Evolutionary conservation across 345 rosid species (phyloP), one percentile per base, ranked within the genome.

Genomic region (Populus tremula): DNA sequence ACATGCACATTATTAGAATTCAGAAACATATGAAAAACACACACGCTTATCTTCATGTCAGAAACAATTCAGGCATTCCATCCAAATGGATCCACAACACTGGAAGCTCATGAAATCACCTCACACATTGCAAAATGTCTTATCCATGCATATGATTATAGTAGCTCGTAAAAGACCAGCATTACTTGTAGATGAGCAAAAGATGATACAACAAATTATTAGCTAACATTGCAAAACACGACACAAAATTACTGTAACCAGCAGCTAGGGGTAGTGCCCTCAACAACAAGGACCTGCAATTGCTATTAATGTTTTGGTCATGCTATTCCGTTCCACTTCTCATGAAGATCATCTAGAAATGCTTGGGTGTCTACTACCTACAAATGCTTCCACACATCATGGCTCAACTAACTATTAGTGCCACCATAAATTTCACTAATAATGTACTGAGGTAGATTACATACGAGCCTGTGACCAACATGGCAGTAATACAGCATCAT

Each of bases 1-100:
- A 77, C 33, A 80, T 14, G 77, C 59, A 76, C 71, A 89, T 77
- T 75, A 78, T 83, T 76, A 69, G 63, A 79, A 39, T 29, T 62
- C 54, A 63, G 71, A 69, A 35, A 29, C 8, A 71, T 45, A 67
- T n/a, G 78, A 45, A 36, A 33, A 18, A 82, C 41, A 31, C 25
- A n/a, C n/a, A 18, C 12, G 61, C 35, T 12, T 70, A 33, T n/a
- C 27, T 56, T 56, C 14, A 3, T 10, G 11, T 56, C 27, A 56
- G 23, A n/a, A 41, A 65, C 18, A 35, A 39, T 33, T 14, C 18
- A 39, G 59, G 69, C 23, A 49, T 35, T 13, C 31, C 59, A 27
- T 12, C 21, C 18, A 21, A 56, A 56, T 23, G 49, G n/a, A 70
- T 17, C 36, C 5, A 0, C 67, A 38, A 11, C 49, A 67, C 45